Evolutionary conservation across 2,329 filamentous ascomycete species (phyloP), one percentile per base, ranked within the genome.

Genomic region (Colletotrichum orbiculare): DNA sequence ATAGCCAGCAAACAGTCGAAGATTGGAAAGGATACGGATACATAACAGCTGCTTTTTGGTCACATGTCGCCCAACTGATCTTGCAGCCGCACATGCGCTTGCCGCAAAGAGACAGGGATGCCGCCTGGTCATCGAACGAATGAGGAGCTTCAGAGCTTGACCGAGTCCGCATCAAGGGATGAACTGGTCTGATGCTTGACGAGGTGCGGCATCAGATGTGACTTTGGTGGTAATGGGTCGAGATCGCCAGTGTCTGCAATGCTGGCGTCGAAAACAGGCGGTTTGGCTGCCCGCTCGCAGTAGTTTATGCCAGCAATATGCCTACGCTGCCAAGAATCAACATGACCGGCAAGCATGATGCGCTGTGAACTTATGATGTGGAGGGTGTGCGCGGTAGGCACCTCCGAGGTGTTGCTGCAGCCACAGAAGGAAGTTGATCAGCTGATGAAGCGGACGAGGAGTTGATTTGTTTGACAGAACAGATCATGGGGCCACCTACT

Each of bases 381-480:
- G 25, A 25, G 25, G 25, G 25, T 25, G 25, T 25, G 25, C 25
- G 25, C 25, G 54, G 45, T 41, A 49, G 54, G 61, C 55, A 38
- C 15, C 46, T 41, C 39, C 35, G 11, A 33, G 42, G 35, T 52
- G 46, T 11, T 52, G 35, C 42, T 62, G 52, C 62, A 56, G 62
- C 62, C 62, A 48, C 37, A 56, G 56, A 50, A 62, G 58, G 25
- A 62, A 35, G 56, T 13, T 62, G 58, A 53, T 65, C 58, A 65
- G 53, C 55, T 62, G 62, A 65, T 34, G 13, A 12, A 50, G 41
- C 15, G 45, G 25, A 34, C 35, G 12, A 65, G 39, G 42, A 34
- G 39, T 62, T 56, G 35, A 45, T 61, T 46, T 25, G 50, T 46
- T 33, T 50, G 50, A 50, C 38, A 55, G 35, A 45, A 47, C 62